Conservation (phyloP, 768 basidiomycete species). For the Pisolithus marmoratus region DNA sequence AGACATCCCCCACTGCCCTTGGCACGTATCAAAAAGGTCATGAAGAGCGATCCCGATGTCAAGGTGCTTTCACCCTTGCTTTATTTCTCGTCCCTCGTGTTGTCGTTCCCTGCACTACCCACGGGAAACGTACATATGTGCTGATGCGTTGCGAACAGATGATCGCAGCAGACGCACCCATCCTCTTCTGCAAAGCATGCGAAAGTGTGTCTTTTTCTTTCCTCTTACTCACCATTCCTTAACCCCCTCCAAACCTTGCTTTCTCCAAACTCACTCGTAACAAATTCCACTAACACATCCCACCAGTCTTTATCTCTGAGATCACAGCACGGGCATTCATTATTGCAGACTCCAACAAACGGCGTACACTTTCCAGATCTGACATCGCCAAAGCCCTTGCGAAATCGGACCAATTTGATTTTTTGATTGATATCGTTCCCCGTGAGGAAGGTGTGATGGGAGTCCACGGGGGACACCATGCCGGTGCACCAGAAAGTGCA, state of each 20-base stretch:
- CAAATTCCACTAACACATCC: neutral
- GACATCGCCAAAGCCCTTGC: slow-evolving; percentile 91
- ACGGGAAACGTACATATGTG: neutral
- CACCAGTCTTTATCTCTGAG: slow-evolving; percentile 90
- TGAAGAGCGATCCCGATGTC: slow-evolving; percentile 97
- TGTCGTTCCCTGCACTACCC: slow-evolving; percentile 1
- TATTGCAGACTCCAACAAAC: slow-evolving; percentile 91
- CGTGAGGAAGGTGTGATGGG: slow-evolving; percentile 55
- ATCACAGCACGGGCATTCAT: slow-evolving; percentile 95
- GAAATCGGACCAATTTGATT: slow-evolving; percentile 96
- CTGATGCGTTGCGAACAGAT: slow-evolving; percentile 47
- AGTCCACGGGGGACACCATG: slow-evolving; percentile 3
- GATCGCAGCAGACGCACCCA: slow-evolving; percentile 97
- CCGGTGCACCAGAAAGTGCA: neutral
- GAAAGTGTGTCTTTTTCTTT: slow-evolving; percentile 66
- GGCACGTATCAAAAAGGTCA: slow-evolving; percentile 97
- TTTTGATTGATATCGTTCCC: slow-evolving; percentile 93
- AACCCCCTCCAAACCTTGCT: neutral
- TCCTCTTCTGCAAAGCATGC: slow-evolving; percentile 96
- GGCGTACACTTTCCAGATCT: slow-evolving; percentile 88
- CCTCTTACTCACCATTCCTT: neutral
- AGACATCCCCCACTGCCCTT: slow-evolving; percentile 85
- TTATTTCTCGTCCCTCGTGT: neutral
- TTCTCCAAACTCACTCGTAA: slow-evolving; percentile 1
- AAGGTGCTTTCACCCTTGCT: slow-evolving; percentile 54